These are phyloP conservation scores for Microsporum canis DNA, from an alignment of 2,329 filamentous ascomycete species.

Conservation along the genomic window DNA sequence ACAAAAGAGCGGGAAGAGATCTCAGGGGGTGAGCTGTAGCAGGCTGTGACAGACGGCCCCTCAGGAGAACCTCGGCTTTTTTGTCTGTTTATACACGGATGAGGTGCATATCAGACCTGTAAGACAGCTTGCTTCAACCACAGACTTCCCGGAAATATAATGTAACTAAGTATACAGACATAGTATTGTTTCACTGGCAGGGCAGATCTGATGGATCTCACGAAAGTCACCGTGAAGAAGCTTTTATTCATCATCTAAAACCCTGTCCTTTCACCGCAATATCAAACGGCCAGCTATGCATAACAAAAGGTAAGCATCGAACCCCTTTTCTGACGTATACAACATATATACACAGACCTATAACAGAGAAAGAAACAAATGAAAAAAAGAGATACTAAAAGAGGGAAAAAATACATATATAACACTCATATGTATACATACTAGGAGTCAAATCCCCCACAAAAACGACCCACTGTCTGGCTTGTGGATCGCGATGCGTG, in stretches of 20 bases:
- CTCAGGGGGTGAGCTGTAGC: not conserved
- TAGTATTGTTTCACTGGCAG: not conserved
- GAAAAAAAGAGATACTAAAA: not conserved
- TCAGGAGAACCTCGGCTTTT: not conserved
- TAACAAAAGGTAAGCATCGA: not conserved
- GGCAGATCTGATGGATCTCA: conserved; percentile 1
- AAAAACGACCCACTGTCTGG: not conserved
- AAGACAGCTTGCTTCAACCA: not conserved
- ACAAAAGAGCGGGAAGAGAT: not conserved
- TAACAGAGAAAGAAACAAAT: not conserved
- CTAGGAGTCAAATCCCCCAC: not conserved
- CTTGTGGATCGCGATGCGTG: conserved; percentile 1
- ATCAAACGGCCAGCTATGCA: not conserved
- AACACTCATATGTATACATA: not conserved
- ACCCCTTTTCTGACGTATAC: not conserved
- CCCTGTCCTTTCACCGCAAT: not conserved
- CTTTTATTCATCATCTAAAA: not conserved
- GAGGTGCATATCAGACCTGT: not conserved
- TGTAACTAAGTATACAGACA: not conserved
- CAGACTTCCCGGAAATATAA: not conserved
- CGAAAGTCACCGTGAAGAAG: not conserved
- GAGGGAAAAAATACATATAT: not conserved
- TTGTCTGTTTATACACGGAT: not conserved
- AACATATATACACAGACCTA: not conserved
- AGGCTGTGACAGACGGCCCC: not conserved